Base-by-base conservation (phyloP, 495 filamentous ascomycete genomes). In the Lindgomyces ingoldianus region DNA sequence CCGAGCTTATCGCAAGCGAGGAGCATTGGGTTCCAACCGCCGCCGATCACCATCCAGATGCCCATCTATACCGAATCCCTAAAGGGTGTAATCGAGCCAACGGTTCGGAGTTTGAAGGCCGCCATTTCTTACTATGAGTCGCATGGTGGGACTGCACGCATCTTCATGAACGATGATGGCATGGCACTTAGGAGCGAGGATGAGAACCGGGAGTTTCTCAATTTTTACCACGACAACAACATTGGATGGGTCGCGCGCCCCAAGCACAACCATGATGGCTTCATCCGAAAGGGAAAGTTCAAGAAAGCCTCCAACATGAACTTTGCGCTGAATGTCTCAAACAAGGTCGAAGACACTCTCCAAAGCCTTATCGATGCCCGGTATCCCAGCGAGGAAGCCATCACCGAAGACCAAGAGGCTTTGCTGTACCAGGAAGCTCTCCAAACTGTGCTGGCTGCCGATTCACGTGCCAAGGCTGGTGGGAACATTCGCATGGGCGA, bases 291-390 rank as follows among this genome's bases (percentile, higher is more conserved):
- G 42, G 74, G 76, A 12, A 75, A 74, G 73, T 86, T 87, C 76
- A 87, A 86, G 80, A 86, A 91, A 65, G 88, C 88, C n/a, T 89
- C 86, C 26, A 91, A 91, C 78, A 91, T 91, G 89, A 91, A 91
- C 75, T 91, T 81, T 64, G 89, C 80, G 8, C 77, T 91, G 36
- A 88, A 88, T 80, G 80, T 91, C 60, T 89, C 87, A 12, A 88
- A 84, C 77, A 85, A 85, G 62, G 86, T 91, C 0, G 89, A 91
- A 73, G 87, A 90, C 19, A 85, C 83, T 68, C 80, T 91, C 36
- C 50, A 53, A 33, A 16, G 2, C 14, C 21, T 29, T 19, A 33
- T 53, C 27, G 26, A 33, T n/a, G 75, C 75, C 1, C 47, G 53
- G 21, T 76, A 87, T 68, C 72, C 84, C 18, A 82, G 88, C 18